phyloP scores from a whole-genome alignment of 768 basidiomycete genomes.

The Suillus brevipes region DNA sequence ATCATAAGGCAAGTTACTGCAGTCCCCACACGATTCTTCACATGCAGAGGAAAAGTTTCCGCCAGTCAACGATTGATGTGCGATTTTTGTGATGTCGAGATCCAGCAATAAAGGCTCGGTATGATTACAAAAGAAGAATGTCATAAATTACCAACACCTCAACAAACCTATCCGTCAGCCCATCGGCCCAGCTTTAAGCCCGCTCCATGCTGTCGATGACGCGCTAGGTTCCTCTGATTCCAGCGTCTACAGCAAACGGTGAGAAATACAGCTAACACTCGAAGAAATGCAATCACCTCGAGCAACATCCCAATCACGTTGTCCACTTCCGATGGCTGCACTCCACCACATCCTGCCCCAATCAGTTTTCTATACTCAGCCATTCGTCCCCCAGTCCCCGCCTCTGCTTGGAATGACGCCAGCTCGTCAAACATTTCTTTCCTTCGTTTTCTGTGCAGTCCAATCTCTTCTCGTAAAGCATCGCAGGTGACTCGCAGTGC shows the following conservation, averaged over 20 bases:
- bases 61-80: not conserved
- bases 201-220: constrained; percentile 44
- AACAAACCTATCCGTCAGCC: constrained; percentile 17
- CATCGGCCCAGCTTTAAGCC: constrained; percentile 24
- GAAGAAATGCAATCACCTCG: constrained; percentile 51
- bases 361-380: constrained; percentile 86
- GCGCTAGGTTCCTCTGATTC: constrained; percentile 81
- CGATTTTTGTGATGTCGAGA: not conserved
- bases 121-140: constrained; percentile 13
- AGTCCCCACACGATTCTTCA: no score
- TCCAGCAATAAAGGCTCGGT: not conserved
- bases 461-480: constrained; percentile 61
- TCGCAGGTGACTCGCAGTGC: constrained; percentile 57
- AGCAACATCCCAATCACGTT: constrained; percentile 80
- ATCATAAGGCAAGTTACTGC: no score
- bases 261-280: constrained; percentile 4
- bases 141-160: constrained; percentile 5
- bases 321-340: constrained; percentile 86
- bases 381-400: constrained; percentile 88
- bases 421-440: constrained; percentile 72
- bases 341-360: constrained; percentile 85
- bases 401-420: constrained; percentile 82
- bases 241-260: constrained; percentile 53
- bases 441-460: constrained; percentile 65
- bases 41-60: no score